Evolutionary conservation across 176 grass and related monocot genomes (phyloP).

Genomic region (Avena insularis): DNA sequence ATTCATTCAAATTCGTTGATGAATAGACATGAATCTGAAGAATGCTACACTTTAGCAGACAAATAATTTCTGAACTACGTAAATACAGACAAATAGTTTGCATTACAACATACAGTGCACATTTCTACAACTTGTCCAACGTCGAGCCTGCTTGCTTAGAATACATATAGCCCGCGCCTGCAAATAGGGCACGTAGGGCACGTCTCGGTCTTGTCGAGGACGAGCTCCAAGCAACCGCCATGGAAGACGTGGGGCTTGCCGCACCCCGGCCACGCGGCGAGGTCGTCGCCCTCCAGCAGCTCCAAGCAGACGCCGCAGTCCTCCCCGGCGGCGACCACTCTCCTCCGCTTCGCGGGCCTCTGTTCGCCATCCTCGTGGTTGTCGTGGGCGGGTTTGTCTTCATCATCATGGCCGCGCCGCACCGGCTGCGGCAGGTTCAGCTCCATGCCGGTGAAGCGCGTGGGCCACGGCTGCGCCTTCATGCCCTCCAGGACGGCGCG

Average conservation of each 20-base stretch:
- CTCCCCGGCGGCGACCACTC: background rate
- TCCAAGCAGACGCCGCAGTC: conserved; percentile 41
- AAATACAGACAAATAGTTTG: background rate
- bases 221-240: conserved; percentile 18
- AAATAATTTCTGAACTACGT: too few species aligned
- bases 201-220: background rate
- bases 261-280: conserved; percentile 43
- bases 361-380: background rate
- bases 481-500: background rate
- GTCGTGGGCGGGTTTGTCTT: background rate
- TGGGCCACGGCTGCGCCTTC: background rate
- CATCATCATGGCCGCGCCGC: background rate
- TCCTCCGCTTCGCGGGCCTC: conserved; percentile 20
- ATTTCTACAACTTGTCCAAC: background rate
- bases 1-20: background rate
- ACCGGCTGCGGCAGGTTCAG: conserved; percentile 33
- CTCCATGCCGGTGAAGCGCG: background rate
- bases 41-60: background rate
- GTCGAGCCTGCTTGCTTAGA: background rate
- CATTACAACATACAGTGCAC: background rate
- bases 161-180: background rate
- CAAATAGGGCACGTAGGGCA: background rate
- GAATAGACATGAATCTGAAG: background rate
- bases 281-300: background rate
- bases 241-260: conserved; percentile 41